phyloP scores from a whole-genome alignment of 179 eudicot genomes.

The Carnegiea gigantea region DNA sequence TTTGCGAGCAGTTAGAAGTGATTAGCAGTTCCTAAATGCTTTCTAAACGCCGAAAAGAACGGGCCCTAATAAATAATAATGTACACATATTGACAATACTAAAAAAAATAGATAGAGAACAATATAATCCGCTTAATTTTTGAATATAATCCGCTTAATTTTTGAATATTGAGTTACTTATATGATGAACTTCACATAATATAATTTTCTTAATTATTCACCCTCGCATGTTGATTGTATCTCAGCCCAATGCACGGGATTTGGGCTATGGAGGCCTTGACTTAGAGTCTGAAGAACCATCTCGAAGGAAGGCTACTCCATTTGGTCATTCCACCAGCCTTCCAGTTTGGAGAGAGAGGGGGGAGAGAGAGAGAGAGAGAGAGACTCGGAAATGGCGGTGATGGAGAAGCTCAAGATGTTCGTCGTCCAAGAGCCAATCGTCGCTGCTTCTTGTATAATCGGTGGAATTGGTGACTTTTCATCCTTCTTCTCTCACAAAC shows the following conservation, averaged over 20 bases:
- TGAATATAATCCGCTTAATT: no score
- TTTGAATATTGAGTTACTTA: no score
- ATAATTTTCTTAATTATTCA: no score
- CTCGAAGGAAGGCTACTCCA: background rate
- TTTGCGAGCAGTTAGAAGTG: no score
- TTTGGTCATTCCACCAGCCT: background rate
- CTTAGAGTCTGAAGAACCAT: background rate
- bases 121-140: no score
- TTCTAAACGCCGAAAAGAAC: background rate
- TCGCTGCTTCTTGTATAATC: conserved; percentile 45
- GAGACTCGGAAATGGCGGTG: conserved; percentile 25
- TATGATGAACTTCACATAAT: no score
- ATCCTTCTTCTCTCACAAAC: conserved; percentile 6
- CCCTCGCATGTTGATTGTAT: no score
- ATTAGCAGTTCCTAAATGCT: background rate
- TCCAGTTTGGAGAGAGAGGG: background rate
- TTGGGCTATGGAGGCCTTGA: background rate
- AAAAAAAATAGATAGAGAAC: no score
- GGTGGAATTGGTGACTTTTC: conserved; percentile 38
- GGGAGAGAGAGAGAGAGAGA: background rate
- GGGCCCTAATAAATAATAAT: no score
- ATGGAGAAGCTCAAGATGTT: conserved; percentile 39
- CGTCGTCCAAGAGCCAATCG: conserved; percentile 40
- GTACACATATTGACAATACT: no score
- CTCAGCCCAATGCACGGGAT: background rate